Percentiles rank a stretch among this genome's conserved stretches.
These are phyloP conservation scores for Daldinia grandis DNA, from an alignment of 495 filamentous ascomycete genomes.

Conservation along the genomic window DNA sequence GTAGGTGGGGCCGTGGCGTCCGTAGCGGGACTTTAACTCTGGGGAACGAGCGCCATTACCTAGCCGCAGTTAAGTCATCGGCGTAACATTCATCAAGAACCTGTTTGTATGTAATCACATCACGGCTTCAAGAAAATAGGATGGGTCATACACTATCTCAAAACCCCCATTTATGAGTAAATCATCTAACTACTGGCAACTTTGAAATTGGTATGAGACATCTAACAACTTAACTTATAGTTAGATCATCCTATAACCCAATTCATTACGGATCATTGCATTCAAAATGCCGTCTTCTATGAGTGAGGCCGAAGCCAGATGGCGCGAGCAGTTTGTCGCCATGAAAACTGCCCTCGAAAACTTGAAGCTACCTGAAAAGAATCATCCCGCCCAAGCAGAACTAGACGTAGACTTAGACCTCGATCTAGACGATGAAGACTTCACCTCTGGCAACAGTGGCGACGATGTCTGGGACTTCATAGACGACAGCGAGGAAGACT, in stretches of 20 bases:
- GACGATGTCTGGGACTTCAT: slow-evolving; percentile 93
- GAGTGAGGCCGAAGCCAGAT: slow-evolving; percentile 49
- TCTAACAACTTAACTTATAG: not conserved
- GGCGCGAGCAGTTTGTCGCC: slow-evolving; percentile 55
- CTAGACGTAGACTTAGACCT: slow-evolving; percentile 49
- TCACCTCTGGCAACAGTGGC: slow-evolving; percentile 66
- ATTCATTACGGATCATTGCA: not conserved
- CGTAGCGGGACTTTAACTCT: slow-evolving; percentile 24
- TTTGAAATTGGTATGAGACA: not conserved
- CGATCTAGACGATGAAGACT: slow-evolving; percentile 66
- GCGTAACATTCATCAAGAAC: not conserved
- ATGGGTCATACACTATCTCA: not conserved
- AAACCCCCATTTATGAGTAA: not conserved
- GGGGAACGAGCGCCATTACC: slow-evolving; percentile 14
- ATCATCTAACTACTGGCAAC: not conserved
- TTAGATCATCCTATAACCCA: not conserved
- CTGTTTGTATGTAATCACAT: slow-evolving; percentile 3
- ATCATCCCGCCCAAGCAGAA: slow-evolving; percentile 15
- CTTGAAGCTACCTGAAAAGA: slow-evolving; percentile 44
- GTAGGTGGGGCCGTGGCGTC: slow-evolving; percentile 11
- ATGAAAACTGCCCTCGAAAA: slow-evolving; percentile 58
- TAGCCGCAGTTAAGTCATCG: not conserved
- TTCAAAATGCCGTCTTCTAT: slow-evolving; percentile 42
- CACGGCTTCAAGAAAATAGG: not conserved
- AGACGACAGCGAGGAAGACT: slow-evolving; percentile 71